phyloP scores from a whole-genome alignment of 352 stramenopile genomes.

The Phytophthora citricola region DNA sequence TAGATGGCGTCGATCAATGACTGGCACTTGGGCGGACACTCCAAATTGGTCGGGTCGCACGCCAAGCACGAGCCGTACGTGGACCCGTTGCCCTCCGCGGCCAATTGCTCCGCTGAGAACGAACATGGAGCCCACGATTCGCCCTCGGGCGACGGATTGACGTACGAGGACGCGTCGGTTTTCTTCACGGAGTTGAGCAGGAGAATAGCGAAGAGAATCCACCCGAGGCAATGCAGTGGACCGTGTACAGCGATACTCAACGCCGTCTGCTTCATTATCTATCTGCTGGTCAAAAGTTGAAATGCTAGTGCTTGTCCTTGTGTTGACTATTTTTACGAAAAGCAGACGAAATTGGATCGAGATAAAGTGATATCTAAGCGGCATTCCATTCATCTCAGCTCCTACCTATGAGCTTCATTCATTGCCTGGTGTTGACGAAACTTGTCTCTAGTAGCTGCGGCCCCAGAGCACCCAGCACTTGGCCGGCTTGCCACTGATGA shows the following conservation, averaged over 20 bases:
- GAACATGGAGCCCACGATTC: conserved; percentile 68
- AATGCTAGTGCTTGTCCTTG: not conserved
- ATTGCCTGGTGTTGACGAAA: not conserved
- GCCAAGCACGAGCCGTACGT: conserved; percentile 71
- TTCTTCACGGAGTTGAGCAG: conserved; percentile 25
- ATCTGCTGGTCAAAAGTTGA: conserved; percentile 4
- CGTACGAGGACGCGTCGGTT: conserved; percentile 36
- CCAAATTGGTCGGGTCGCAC: conserved; percentile 57
- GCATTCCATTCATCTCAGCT: conserved; percentile 28
- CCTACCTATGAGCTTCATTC: conserved; percentile 14
- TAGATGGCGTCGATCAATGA: conserved; percentile 76
- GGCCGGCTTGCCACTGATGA: conserved; percentile 97
- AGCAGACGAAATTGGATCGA: conserved; percentile 7
- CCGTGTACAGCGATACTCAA: conserved; percentile 14
- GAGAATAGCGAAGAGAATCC: conserved; percentile 24
- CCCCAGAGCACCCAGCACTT: conserved; percentile 92
- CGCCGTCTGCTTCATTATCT: conserved; percentile 16
- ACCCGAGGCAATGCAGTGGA: conserved; percentile 17
- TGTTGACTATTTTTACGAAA: conserved; percentile 26
- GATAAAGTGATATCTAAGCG: conserved; percentile 18
- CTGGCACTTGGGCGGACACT: conserved; percentile 74
- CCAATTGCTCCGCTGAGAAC: conserved; percentile 58
- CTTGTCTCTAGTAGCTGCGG: conserved; percentile 76
- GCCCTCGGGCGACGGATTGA: conserved; percentile 64
- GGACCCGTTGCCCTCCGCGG: conserved; percentile 61